A percentile compares a stretch with the other conserved stretches of the same genome.
phyloP scores from a whole-genome alignment of 208 protist genomes.

The Phytomonas francai region DNA sequence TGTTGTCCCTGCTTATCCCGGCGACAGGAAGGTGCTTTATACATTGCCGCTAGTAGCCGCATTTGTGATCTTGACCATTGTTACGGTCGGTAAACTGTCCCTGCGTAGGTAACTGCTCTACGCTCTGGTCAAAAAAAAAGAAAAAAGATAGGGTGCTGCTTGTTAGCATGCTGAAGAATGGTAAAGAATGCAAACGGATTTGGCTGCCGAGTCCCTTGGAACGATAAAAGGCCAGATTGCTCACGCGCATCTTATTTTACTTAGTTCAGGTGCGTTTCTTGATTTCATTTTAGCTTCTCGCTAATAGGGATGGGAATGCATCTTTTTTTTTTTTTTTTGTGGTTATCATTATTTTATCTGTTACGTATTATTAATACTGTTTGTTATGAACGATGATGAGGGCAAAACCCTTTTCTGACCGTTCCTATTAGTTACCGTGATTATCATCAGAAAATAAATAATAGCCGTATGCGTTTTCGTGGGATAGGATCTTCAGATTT shows the following conservation, averaged over 20 bases:
- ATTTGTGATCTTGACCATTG: not conserved
- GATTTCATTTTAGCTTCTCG: not conserved
- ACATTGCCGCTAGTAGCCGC: not conserved
- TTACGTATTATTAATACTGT: not conserved
- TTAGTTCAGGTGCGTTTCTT: not conserved
- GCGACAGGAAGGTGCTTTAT: not conserved
- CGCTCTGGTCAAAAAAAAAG: not conserved
- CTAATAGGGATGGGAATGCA: not conserved
- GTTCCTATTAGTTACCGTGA: not conserved
- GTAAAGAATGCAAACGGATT: not conserved
- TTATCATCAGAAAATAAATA: not conserved
- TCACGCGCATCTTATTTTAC: not conserved
- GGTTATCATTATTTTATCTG: not conserved
- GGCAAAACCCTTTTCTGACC: not conserved
- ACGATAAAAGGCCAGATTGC: not conserved
- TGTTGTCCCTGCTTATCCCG: not conserved
- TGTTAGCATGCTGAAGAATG: conserved; percentile 1
- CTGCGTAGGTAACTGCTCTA: not conserved
- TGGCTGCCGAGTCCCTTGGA: not conserved
- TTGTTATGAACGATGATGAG: not conserved
- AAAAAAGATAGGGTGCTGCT: not conserved
- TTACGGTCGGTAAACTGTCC: not conserved
- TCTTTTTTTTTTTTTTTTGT: conserved; percentile 12
- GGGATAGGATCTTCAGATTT: not conserved
- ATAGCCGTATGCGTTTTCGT: not conserved